Evolutionary conservation across 2,329 filamentous ascomycete species (phyloP).

Genomic region (Zymoseptoria pseudotritici): DNA sequence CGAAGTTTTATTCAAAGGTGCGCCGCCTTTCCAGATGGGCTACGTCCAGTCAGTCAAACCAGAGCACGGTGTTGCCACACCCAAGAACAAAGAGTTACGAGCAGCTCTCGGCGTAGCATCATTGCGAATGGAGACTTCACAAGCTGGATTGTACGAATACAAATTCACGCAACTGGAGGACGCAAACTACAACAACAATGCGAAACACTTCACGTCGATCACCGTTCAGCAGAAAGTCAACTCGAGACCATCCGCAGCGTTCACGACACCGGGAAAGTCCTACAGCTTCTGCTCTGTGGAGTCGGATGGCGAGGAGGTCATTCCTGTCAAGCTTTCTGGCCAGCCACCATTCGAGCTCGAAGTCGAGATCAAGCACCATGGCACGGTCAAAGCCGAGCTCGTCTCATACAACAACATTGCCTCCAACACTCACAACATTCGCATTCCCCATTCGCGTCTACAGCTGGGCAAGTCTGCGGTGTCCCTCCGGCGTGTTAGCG

Average conservation of each 20-base stretch:
- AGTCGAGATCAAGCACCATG: conserved; percentile 87
- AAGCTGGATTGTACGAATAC: conserved; percentile 79
- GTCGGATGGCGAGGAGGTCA: conserved; percentile 67
- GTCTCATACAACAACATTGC: conserved; percentile 75
- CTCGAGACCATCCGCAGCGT: conserved; percentile 71
- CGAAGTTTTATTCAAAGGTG: conserved; percentile 69
- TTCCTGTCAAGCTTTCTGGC: conserved; percentile 78
- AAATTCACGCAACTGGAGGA: conserved; percentile 77
- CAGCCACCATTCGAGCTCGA: conserved; percentile 83
- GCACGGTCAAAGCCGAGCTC: conserved; percentile 68
- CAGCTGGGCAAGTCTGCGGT: conserved; percentile 85
- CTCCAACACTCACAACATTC: conserved; percentile 66
- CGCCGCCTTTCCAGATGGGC: conserved; percentile 72
- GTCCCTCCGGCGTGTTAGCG: conserved; percentile 81
- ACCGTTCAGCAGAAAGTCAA: conserved; percentile 77
- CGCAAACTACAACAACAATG: conserved; percentile 72
- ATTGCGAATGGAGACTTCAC: conserved; percentile 77
- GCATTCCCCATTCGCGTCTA: conserved; percentile 75
- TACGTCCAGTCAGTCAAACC: conserved; percentile 73
- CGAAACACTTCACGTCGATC: conserved; percentile 57
- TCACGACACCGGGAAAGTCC: conserved; percentile 78
- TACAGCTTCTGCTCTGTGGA: conserved; percentile 94
- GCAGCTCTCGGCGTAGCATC: conserved; percentile 68
- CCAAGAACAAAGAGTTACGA: conserved; percentile 63
- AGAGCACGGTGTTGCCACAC: conserved; percentile 55